A percentile compares a stretch with the other conserved stretches of the same genome.
These are phyloP conservation scores for Elaeagnus macrophylla DNA, from an alignment of 306 rosid genomes.

Conservation along the genomic window DNA sequence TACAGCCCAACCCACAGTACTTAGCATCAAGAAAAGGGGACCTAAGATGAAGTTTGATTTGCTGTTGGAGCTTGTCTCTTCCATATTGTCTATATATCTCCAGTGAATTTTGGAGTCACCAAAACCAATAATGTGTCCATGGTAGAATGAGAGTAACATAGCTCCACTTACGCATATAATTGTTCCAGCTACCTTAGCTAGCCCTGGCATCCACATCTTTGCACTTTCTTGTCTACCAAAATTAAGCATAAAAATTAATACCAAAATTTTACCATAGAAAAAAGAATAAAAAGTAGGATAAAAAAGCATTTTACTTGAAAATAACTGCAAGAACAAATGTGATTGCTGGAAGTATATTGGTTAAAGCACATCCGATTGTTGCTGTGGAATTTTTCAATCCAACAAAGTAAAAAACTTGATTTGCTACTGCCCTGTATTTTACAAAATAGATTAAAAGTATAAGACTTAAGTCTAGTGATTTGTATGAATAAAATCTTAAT, in stretches of 20 bases:
- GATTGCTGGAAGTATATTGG: constrained; percentile 79
- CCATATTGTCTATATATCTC: constrained; percentile 39
- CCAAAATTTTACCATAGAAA: background rate
- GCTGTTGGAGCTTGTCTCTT: constrained; percentile 13
- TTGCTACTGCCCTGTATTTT: constrained; percentile 62
- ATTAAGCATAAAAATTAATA: background rate
- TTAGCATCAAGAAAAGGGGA: constrained; percentile 28
- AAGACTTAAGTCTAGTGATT: too few relatives aligned
- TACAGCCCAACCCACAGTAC: constrained; percentile 47
- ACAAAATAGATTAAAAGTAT: background rate
- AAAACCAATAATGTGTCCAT: constrained; percentile 43
- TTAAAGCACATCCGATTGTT: constrained; percentile 54
- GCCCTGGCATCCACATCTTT: constrained; percentile 33
- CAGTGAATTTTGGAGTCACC: constrained; percentile 61
- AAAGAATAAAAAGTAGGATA: background rate
- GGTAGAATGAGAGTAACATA: constrained; percentile 61
- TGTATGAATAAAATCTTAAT: background rate
- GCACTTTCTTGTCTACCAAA: constrained; percentile 59
- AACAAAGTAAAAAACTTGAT: constrained; percentile 49
- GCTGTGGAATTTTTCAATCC: constrained; percentile 60
- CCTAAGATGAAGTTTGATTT: constrained; percentile 26
- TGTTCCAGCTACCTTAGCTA: constrained; percentile 59
- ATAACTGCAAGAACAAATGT: constrained; percentile 69
- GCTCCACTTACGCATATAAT: constrained; percentile 69
- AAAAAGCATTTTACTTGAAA: constrained; percentile 33